These are phyloP conservation scores for Myochromella boudieri DNA, from an alignment of 768 basidiomycete species.

Conservation along the genomic window DNA sequence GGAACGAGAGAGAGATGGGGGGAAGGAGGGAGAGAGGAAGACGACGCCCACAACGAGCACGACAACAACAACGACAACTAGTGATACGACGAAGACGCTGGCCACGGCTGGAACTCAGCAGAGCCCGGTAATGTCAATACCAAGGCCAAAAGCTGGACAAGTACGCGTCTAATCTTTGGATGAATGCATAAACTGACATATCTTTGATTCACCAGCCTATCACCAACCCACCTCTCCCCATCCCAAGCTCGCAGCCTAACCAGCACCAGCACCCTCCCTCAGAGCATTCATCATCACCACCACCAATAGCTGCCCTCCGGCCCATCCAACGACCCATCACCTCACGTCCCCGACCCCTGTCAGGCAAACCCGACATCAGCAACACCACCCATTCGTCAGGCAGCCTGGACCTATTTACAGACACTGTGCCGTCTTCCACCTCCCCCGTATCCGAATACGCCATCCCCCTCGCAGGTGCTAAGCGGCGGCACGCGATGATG, in stretches of 20 bases:
- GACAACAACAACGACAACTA: too few species aligned
- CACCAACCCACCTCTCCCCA: slow-evolving; percentile 30
- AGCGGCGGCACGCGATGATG: slow-evolving; percentile 79
- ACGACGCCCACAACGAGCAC: too few species aligned
- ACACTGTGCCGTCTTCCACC: slow-evolving; percentile 20
- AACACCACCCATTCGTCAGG: slow-evolving; percentile 17
- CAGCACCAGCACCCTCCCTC: slow-evolving; percentile 21
- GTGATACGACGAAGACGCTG: slow-evolving; percentile 22
- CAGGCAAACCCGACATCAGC: slow-evolving; percentile 13
- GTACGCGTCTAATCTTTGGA: too few species aligned
- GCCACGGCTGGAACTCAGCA: too few species aligned
- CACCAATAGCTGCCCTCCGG: slow-evolving; percentile 24
- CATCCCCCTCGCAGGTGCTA: slow-evolving; percentile 55
- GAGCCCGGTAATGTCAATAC: too few species aligned
- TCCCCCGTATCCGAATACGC: slow-evolving; percentile 33
- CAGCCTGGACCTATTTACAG: slow-evolving; percentile 21
- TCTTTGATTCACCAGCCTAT: slow-evolving; percentile 16
- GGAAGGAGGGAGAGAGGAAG: too few species aligned
- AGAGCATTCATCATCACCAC: slow-evolving; percentile 34
- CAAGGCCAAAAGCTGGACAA: too few species aligned
- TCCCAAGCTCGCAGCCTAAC: slow-evolving; percentile 27
- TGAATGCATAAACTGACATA: too few species aligned
- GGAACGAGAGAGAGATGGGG: slow-evolving; percentile 52
- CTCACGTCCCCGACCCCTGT: slow-evolving; percentile 19
- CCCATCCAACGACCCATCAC: slow-evolving; percentile 25